A percentile compares a stretch with the other conserved stretches of the same genome.
These are phyloP conservation scores for Bipolaris sorokiniana DNA, from an alignment of 2,329 filamentous ascomycete species.

Conservation along the genomic window DNA sequence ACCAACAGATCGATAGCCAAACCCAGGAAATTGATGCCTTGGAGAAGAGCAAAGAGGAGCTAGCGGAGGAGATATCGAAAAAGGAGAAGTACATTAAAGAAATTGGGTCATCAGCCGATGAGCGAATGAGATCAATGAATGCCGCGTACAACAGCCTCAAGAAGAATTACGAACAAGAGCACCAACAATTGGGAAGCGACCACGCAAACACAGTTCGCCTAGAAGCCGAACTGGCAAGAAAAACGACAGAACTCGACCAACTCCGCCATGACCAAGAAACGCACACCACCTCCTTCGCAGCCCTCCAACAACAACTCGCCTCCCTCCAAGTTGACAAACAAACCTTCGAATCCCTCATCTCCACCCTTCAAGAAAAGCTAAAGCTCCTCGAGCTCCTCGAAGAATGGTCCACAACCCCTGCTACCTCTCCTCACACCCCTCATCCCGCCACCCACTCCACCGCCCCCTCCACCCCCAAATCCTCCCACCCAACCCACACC, in stretches of 20 bases:
- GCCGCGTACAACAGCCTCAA: slow-evolving; percentile 29
- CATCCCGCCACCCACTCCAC: slow-evolving; percentile 1
- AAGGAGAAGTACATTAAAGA: slow-evolving; percentile 40
- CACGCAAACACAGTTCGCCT: slow-evolving; percentile 19
- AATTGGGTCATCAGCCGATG: slow-evolving; percentile 29
- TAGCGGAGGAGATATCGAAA: slow-evolving; percentile 32
- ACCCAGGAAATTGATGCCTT: slow-evolving; percentile 33
- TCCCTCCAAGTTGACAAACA: slow-evolving; percentile 40
- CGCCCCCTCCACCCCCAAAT: slow-evolving; percentile 14
- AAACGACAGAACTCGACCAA: slow-evolving; percentile 36
- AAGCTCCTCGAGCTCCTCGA: slow-evolving; percentile 33
- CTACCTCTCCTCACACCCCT: no score
- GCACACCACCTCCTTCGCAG: slow-evolving; percentile 31
- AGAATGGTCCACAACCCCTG: slow-evolving; percentile 21
- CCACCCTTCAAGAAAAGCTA: slow-evolving; percentile 40
- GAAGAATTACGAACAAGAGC: slow-evolving; percentile 24
- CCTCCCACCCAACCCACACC: slow-evolving; percentile 26
- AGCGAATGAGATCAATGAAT: slow-evolving; percentile 29
- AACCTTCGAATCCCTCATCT: slow-evolving; percentile 39
- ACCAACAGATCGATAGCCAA: slow-evolving; percentile 34
- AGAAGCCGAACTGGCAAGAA: slow-evolving; percentile 29
- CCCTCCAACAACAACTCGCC: slow-evolving; percentile 39
- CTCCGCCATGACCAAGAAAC: slow-evolving; percentile 33
- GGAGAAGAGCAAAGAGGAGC: slow-evolving; percentile 27
- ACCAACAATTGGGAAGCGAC: slow-evolving; percentile 15